Evolutionary conservation across 2,329 filamentous ascomycete species (phyloP).

Genomic region (Cladosporium sp.): DNA sequence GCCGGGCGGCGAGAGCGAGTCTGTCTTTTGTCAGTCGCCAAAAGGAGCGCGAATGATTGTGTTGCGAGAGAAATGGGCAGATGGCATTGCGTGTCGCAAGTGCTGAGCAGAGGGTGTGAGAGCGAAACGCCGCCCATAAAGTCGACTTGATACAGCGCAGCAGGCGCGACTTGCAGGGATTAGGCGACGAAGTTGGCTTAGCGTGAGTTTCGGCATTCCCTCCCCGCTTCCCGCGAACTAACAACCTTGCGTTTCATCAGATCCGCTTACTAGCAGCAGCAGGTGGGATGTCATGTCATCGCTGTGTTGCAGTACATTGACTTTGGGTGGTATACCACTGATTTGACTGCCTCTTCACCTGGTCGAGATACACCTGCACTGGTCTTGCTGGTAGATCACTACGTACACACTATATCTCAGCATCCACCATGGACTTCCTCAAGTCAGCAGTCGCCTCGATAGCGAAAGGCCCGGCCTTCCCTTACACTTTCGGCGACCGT

Average conservation of each 20-base stretch:
- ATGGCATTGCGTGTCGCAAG: neutral
- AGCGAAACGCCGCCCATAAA: neutral
- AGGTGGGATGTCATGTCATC: neutral
- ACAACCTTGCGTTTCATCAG: constrained; percentile 2
- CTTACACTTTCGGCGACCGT: constrained; percentile 88
- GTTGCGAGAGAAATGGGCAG: neutral
- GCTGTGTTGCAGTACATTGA: neutral
- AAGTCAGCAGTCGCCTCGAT: constrained; percentile 98
- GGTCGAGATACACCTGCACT: neutral
- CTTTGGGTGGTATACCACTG: neutral
- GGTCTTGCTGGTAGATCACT: neutral
- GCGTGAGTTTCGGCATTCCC: neutral
- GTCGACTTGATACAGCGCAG: neutral
- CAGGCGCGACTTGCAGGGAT: constrained; percentile 1
- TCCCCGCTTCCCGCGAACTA: constrained; percentile 1
- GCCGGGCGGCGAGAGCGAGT: neutral
- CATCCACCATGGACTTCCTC: constrained; percentile 80
- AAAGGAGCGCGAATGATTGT: neutral
- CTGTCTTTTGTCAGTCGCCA: neutral
- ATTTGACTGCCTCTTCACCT: neutral
- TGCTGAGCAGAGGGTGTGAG: neutral
- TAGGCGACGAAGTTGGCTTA: neutral
- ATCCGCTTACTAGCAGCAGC: neutral
- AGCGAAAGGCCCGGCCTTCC: constrained; percentile 89
- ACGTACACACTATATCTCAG: neutral